These are phyloP conservation scores for Phytophthora idaei DNA, from an alignment of 352 stramenopile species.

Conservation along the genomic window DNA sequence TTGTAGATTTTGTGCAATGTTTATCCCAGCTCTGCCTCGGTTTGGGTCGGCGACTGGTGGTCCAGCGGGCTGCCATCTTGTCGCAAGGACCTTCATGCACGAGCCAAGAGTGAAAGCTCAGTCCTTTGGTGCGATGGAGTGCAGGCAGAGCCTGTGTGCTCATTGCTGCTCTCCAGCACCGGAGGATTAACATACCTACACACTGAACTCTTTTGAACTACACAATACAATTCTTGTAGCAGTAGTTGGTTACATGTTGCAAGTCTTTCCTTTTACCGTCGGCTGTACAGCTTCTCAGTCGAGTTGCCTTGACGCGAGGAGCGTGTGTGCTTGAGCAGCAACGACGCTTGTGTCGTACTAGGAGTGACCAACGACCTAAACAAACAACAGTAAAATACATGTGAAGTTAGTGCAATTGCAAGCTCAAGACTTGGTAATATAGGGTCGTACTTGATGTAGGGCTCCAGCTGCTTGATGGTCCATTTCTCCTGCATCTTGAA, in stretches of 20 bases:
- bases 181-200: conserved; percentile 31
- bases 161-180: conserved; percentile 16
- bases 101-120: conserved; percentile 41
- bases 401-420: conserved; percentile 11
- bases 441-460: conserved; percentile 74
- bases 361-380: conserved; percentile 65
- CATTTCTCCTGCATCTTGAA: conserved; percentile 86
- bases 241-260: background rate
- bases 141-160: conserved; percentile 8
- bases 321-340: conserved; percentile 83
- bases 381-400: background rate
- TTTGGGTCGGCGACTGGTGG: conserved; percentile 38
- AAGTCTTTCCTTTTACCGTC: conserved; percentile 35
- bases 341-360: conserved; percentile 70
- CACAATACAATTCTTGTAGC: background rate
- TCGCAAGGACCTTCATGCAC: conserved; percentile 37
- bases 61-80: conserved; percentile 22
- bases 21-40: conserved; percentile 35
- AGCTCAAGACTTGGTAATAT: background rate
- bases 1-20: background rate
- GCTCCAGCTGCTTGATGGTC: conserved; percentile 79
- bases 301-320: conserved; percentile 80
- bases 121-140: conserved; percentile 17
- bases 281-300: conserved; percentile 77
- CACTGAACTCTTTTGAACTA: background rate